Conservation (phyloP, 2,329 filamentous ascomycete species). For the Colletotrichum echinochloae region DNA sequence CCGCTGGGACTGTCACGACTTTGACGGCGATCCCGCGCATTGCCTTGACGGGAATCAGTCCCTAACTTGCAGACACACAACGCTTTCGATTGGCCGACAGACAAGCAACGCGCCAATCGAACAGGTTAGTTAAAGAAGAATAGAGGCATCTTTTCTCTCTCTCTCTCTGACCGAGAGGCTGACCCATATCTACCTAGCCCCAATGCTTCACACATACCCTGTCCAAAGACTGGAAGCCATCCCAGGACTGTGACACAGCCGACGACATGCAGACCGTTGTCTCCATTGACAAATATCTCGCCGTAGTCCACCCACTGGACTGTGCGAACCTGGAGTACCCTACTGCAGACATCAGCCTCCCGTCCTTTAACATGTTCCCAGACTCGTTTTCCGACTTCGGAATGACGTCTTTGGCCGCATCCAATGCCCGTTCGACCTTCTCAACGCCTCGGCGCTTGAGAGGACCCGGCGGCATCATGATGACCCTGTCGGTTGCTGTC, state of each 20-base stretch:
- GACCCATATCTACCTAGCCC: constrained; percentile 27
- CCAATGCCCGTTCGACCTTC: not conserved
- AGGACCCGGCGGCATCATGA: not conserved
- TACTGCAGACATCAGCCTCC: not conserved
- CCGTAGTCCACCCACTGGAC: not conserved
- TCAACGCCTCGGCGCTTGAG: not conserved
- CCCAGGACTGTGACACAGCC: not conserved
- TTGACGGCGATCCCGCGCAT: constrained; percentile 16
- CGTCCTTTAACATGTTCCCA: not conserved
- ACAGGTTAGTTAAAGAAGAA: constrained; percentile 29
- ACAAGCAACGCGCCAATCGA: not conserved
- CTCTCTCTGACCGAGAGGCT: constrained; percentile 33
- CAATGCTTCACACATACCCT: not conserved
- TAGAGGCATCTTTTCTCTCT: not conserved
- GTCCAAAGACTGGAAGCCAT: not conserved
- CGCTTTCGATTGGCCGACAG: not conserved
- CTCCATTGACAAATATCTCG: not conserved
- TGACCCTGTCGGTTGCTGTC: constrained; percentile 18
- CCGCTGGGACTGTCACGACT: constrained; percentile 22
- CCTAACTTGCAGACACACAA: too few species aligned
- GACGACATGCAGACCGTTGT: not conserved
- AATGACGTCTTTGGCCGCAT: not conserved
- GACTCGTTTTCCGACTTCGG: not conserved
- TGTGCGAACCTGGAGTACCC: not conserved
- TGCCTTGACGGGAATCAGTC: not conserved